Conservation (phyloP, 2,329 filamentous ascomycete genomes). For the Aureobasidium leucospermi region DNA sequence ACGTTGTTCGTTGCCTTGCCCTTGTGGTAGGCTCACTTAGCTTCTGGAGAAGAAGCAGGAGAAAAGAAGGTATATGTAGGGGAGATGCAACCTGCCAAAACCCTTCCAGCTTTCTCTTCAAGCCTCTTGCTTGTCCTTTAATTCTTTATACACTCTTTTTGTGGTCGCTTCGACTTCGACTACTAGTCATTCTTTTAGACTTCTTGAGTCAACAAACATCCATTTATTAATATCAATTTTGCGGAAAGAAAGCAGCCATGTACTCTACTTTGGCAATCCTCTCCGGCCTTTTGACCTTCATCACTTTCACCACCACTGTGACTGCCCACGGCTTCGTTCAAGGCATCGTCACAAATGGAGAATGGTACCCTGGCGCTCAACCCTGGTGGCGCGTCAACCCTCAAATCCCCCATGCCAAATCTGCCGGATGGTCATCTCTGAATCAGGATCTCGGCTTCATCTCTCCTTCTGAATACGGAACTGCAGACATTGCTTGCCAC, state of each 20-base stretch:
- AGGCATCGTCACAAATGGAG: constrained; percentile 41
- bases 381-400: constrained; percentile 33
- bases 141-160: not conserved
- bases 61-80: not conserved
- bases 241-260: not conserved
- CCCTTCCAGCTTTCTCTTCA: not conserved
- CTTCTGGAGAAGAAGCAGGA: not conserved
- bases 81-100: not conserved
- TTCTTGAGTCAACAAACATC: not conserved
- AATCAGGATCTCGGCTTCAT: constrained; percentile 31
- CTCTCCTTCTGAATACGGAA: constrained; percentile 21
- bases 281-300: not conserved
- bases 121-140: not conserved
- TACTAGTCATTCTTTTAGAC: not conserved
- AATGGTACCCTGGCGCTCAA: constrained; percentile 38
- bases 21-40: not conserved
- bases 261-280: not conserved
- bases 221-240: not conserved
- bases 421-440: constrained; percentile 48
- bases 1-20: not conserved
- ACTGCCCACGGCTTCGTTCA: constrained; percentile 41
- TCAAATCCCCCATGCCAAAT: constrained; percentile 24
- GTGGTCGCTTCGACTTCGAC: not conserved
- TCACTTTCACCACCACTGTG: constrained; percentile 29
- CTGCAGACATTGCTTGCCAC: constrained; percentile 20